Conservation (phyloP, 306 rosid species). For the Corylus avellana region DNA sequence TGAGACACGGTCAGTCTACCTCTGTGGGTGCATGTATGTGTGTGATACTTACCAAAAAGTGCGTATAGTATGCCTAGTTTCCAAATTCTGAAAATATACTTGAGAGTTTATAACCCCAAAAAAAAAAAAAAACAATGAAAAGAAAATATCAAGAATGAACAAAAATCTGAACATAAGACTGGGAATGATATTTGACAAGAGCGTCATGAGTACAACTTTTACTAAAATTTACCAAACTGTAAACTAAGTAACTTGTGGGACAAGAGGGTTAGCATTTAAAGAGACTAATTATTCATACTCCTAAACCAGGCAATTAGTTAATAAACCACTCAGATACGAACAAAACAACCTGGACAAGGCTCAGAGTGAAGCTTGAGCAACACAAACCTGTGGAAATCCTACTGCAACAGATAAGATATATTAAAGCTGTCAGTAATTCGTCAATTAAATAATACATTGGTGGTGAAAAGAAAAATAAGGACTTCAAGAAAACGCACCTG, state of each 20-base stretch:
- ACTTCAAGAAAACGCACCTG: conserved; percentile 47
- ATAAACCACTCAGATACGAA: conserved; percentile 17
- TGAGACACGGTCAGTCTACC: neutral
- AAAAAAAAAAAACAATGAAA: neutral
- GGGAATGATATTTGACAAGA: neutral
- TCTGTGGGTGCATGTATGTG: neutral
- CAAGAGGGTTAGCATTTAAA: neutral
- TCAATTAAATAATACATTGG: conserved; percentile 21
- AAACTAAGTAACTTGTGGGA: neutral
- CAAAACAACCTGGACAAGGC: conserved; percentile 23
- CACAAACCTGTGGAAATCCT: conserved; percentile 82
- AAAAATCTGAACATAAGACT: neutral
- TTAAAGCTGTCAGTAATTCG: conserved; percentile 35
- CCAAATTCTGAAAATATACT: neutral
- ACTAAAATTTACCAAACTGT: neutral
- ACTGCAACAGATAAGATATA: conserved; percentile 38
- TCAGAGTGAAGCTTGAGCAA: conserved; percentile 30
- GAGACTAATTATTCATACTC: neutral
- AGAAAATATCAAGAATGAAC: neutral
- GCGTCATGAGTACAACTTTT: neutral
- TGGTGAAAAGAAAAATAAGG: conserved; percentile 11
- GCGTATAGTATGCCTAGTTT: neutral
- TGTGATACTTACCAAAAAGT: neutral
- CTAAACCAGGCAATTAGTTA: neutral
- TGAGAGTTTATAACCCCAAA: neutral